phyloP scores from a whole-genome alignment of 257 asterid genomes.

The Rauvolfia tetraphylla region DNA sequence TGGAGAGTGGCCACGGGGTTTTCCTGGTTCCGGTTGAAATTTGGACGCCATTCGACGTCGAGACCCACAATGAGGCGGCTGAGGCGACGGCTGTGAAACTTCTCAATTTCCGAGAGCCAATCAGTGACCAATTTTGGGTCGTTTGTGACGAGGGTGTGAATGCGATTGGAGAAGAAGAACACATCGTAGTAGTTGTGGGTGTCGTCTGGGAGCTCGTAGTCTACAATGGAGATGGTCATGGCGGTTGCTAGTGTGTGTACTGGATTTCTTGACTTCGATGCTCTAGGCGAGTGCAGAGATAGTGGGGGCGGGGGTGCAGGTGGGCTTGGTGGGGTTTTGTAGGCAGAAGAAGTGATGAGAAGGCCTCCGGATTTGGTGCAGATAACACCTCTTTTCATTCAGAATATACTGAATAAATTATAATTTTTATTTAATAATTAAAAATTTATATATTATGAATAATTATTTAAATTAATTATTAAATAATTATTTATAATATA shows the following conservation, averaged over 20 bases:
- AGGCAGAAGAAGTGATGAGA: too few relatives aligned
- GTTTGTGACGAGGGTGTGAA: slow-evolving; percentile 3
- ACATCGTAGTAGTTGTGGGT: slow-evolving; percentile 29
- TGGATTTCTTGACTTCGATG: neutral
- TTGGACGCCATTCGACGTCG: slow-evolving; percentile 42
- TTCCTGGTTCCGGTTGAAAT: slow-evolving; percentile 9
- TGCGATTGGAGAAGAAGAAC: slow-evolving; percentile 1
- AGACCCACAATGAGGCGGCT: slow-evolving; percentile 29
- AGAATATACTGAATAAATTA: too few relatives aligned
- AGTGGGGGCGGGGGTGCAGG: neutral
- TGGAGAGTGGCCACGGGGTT: slow-evolving; percentile 35
- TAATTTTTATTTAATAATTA: too few relatives aligned
- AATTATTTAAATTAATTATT: too few relatives aligned
- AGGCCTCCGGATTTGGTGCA: too few relatives aligned
- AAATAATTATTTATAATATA: too few relatives aligned
- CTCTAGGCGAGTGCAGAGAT: neutral
- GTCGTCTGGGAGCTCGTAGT: slow-evolving; percentile 13
- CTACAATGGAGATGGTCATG: slow-evolving; percentile 22
- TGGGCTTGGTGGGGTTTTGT: neutral
- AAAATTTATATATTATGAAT: too few relatives aligned
- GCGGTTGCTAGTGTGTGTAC: neutral
- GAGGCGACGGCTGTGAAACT: slow-evolving; percentile 23
- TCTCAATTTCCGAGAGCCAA: slow-evolving; percentile 23
- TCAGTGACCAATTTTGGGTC: neutral
- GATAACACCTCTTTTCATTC: too few relatives aligned